Evolutionary conservation across 2,329 filamentous ascomycete genomes (phyloP).

Genomic region (Leptosphaerulina australis): DNA sequence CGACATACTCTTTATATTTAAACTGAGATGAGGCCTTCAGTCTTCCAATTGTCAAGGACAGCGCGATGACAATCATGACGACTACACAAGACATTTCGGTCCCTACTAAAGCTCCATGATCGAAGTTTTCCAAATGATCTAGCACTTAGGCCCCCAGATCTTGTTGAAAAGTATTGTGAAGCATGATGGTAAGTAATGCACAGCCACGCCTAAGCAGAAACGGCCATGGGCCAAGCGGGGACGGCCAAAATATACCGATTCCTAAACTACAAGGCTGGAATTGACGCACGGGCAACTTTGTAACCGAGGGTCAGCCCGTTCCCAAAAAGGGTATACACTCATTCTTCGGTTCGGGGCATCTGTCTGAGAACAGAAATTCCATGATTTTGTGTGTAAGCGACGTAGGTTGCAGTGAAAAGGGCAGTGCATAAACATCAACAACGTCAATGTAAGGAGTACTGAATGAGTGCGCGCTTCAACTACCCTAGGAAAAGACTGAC

Average conservation of each 20-base stretch:
- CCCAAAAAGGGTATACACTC: too few relatives aligned
- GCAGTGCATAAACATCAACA: too few relatives aligned
- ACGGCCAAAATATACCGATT: constrained; percentile 15
- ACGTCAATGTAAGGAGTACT: too few relatives aligned
- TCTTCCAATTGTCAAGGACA: constrained; percentile 1
- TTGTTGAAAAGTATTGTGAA: constrained; percentile 8
- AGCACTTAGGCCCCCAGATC: constrained; percentile 2
- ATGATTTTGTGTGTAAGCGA: too few relatives aligned
- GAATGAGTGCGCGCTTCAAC: too few relatives aligned
- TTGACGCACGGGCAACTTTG: too few relatives aligned
- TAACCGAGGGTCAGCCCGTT: too few relatives aligned
- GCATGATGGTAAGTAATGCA: constrained; percentile 9
- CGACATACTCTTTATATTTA: constrained; percentile 18
- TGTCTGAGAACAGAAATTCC: too few relatives aligned
- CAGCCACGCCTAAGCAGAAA: constrained; percentile 14
- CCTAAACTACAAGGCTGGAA: too few relatives aligned
- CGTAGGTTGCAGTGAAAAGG: too few relatives aligned
- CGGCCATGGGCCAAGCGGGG: constrained; percentile 11
- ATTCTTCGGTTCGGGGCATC: too few relatives aligned
- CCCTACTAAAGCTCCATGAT: constrained; percentile 1
- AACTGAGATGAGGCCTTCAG: background rate
- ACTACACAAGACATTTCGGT: constrained; percentile 15
- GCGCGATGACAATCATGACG: constrained; percentile 12
- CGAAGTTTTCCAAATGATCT: background rate
- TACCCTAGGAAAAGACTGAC: too few relatives aligned